Conservation (phyloP, 805 yeast genomes). For the Yarrowia osloensis region DNA sequence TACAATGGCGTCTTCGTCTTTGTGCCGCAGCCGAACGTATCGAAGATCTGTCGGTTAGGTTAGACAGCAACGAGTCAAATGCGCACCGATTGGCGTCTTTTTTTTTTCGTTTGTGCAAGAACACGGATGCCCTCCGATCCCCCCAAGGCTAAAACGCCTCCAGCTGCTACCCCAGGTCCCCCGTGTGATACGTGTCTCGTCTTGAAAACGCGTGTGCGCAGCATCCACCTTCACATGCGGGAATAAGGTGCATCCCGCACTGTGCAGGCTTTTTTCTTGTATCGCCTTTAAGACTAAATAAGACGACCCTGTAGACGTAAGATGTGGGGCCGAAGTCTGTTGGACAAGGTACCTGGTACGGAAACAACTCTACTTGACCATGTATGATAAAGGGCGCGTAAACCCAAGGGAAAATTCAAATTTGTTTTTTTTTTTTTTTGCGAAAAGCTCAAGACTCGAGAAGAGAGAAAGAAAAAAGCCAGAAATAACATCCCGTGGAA, state of each 20-base stretch:
- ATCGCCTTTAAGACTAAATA: slow-evolving; percentile 19
- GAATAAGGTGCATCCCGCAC: slow-evolving; percentile 20
- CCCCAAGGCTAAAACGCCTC: background rate
- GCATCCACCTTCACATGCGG: slow-evolving; percentile 7
- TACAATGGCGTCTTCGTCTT: slow-evolving; percentile 25
- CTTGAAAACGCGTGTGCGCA: background rate
- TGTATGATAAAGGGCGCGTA: background rate
- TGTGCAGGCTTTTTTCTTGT: slow-evolving; percentile 10
- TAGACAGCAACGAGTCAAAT: slow-evolving; percentile 13
- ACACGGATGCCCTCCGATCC: background rate
- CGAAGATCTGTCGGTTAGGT: slow-evolving; percentile 22
- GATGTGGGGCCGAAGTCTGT: slow-evolving; percentile 16
- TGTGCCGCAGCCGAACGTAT: slow-evolving; percentile 27
- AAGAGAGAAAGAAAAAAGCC: too few relatives aligned
- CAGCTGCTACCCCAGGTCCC: too few relatives aligned
- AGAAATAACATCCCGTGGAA: background rate
- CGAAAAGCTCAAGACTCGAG: too few relatives aligned
- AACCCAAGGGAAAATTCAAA: background rate
- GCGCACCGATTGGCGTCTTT: background rate
- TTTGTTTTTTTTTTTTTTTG: too few relatives aligned
- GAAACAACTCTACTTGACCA: background rate
- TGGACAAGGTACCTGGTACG: slow-evolving; percentile 16
- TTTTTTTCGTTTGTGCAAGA: background rate
- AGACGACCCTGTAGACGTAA: slow-evolving; percentile 26
- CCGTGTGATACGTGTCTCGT: too few relatives aligned